Evolutionary conservation across 2,329 filamentous ascomycete genomes (phyloP).

Genomic region (Cryphonectria carpinicola): DNA sequence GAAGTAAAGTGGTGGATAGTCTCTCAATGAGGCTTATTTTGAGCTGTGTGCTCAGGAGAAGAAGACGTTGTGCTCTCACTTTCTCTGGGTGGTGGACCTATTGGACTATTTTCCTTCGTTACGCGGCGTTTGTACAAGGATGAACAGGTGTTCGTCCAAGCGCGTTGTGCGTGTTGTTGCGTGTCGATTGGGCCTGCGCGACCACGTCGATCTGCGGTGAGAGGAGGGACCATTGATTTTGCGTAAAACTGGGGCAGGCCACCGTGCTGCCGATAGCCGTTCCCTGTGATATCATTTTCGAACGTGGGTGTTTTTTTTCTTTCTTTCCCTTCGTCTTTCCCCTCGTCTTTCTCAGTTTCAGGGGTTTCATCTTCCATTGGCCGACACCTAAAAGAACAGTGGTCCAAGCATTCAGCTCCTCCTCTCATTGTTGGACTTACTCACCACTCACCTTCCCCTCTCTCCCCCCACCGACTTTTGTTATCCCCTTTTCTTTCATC

Average conservation of each 20-base stretch:
- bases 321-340: too few species aligned
- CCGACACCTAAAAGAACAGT: neutral
- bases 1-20: neutral
- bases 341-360: neutral
- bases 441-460: neutral
- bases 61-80: neutral
- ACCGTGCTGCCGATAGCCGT: constrained; percentile 9
- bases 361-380: neutral
- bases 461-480: neutral
- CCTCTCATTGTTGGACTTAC: neutral
- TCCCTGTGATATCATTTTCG: neutral
- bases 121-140: neutral
- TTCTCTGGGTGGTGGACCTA: neutral
- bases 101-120: neutral
- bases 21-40: neutral
- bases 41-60: neutral
- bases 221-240: constrained; percentile 3
- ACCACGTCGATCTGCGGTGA: constrained; percentile 11
- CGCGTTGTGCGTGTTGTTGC: neutral
- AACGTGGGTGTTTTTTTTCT: neutral
- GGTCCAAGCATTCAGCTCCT: neutral
- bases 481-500: neutral
- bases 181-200: neutral
- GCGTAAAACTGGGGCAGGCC: constrained; percentile 10
- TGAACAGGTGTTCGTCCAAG: constrained; percentile 6